Evolutionary conservation across 108 stramenopile species (phyloP).

Genomic region (Nitzschia inconspicua): DNA sequence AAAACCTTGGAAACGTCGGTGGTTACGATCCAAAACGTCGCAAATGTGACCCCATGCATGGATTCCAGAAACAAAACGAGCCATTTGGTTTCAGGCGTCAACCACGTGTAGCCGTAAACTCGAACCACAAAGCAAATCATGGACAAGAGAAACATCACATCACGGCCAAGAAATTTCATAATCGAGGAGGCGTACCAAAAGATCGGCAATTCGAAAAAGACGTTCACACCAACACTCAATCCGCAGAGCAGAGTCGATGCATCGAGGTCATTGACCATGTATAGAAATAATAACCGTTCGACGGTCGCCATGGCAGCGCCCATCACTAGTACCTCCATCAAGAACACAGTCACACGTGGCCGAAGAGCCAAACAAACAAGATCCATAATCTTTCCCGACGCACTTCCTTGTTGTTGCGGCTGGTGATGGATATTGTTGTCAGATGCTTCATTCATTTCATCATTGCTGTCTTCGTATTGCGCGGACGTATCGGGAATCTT

Average conservation of each 20-base stretch:
- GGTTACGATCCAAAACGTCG: constrained; percentile 33
- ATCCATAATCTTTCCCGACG: constrained; percentile 3
- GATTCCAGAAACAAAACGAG: constrained; percentile 30
- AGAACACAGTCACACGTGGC: constrained; percentile 24
- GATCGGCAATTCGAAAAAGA: constrained; percentile 36
- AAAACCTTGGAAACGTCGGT: constrained; percentile 33
- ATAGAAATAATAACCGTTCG: constrained; percentile 38
- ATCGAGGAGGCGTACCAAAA: constrained; percentile 36
- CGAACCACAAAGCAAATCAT: constrained; percentile 36
- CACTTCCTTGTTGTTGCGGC: not conserved
- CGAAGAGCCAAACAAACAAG: constrained; percentile 17
- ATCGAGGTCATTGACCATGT: constrained; percentile 36
- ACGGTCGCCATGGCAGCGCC: constrained; percentile 47
- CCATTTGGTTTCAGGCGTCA: constrained; percentile 30
- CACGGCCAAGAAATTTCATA: constrained; percentile 22
- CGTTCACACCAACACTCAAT: constrained; percentile 31
- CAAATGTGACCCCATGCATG: constrained; percentile 41
- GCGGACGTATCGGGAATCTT: constrained; percentile 24
- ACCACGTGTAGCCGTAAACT: constrained; percentile 36
- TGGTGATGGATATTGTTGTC: not conserved
- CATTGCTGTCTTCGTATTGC: not conserved
- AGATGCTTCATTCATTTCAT: not conserved
- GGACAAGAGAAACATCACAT: constrained; percentile 29
- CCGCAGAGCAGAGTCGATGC: constrained; percentile 36
- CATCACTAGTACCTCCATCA: constrained; percentile 38